Conservation (phyloP, 345 rosid species). For the Salix dunnii region DNA sequence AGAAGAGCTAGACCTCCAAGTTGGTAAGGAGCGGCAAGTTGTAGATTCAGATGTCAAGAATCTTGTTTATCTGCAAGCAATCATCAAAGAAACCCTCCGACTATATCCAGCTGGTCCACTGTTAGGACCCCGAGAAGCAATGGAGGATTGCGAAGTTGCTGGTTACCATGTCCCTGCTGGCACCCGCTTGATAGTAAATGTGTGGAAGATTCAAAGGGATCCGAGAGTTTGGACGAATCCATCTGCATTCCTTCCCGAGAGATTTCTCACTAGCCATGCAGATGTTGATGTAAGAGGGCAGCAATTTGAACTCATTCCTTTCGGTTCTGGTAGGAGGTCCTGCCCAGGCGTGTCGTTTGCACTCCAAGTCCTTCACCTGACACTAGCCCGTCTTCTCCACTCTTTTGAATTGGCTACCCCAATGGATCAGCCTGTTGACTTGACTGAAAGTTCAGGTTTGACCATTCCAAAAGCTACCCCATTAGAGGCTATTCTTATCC, state of each 20-base stretch:
- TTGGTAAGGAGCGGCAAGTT: slow-evolving; percentile 46
- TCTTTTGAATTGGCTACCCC: slow-evolving; percentile 1
- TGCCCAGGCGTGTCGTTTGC: slow-evolving; percentile 11
- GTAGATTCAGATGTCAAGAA: slow-evolving; percentile 47
- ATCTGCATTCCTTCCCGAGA: background rate
- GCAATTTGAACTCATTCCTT: slow-evolving; percentile 7
- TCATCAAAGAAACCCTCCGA: slow-evolving; percentile 56
- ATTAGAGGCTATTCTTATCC: slow-evolving; percentile 4
- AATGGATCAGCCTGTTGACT: background rate
- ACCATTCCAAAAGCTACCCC: slow-evolving; percentile 1
- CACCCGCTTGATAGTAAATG: slow-evolving; percentile 49
- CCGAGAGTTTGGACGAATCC: slow-evolving; percentile 3
- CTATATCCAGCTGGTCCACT: slow-evolving; percentile 59
- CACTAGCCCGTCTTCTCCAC: slow-evolving; percentile 13
- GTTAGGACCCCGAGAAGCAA: slow-evolving; percentile 39
- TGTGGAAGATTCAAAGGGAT: slow-evolving; percentile 49
- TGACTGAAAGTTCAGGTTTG: slow-evolving; percentile 5
- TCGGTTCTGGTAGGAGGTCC: slow-evolving; percentile 11
- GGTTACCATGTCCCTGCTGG: slow-evolving; percentile 45
- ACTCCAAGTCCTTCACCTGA: slow-evolving; percentile 1
- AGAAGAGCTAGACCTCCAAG: slow-evolving; percentile 45
- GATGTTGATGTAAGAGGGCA: slow-evolving; percentile 9
- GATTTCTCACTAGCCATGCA: background rate
- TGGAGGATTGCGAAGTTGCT: slow-evolving; percentile 43
- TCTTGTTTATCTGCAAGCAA: slow-evolving; percentile 52